A percentile compares a stretch with the other conserved stretches of the same genome.
These are phyloP conservation scores for Curvularia spicifera DNA, from an alignment of 2,329 filamentous ascomycete genomes.

Conservation along the genomic window DNA sequence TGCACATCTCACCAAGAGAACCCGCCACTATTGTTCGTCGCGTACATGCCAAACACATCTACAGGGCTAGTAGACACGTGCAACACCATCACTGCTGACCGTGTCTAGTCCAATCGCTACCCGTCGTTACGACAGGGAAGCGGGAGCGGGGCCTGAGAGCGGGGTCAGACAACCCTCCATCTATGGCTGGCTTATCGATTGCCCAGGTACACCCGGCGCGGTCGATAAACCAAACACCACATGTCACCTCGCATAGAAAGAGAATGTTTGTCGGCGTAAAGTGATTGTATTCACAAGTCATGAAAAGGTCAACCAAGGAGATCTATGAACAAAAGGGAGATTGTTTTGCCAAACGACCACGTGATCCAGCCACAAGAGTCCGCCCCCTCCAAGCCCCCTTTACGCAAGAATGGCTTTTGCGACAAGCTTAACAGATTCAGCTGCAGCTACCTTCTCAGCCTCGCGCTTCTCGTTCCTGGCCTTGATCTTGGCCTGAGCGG, in stretches of 20 bases:
- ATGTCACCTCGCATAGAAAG: background rate
- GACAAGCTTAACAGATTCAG: slow-evolving; percentile 5
- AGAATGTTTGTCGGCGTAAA: background rate
- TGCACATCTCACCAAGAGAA: background rate
- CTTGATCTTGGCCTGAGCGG: slow-evolving; percentile 38
- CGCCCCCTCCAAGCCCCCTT: background rate
- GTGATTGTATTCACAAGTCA: slow-evolving; percentile 2
- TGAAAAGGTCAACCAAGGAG: background rate
- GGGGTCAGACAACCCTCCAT: background rate
- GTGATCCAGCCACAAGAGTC: slow-evolving; percentile 12
- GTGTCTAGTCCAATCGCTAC: background rate
- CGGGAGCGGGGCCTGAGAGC: background rate
- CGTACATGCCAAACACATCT: slow-evolving; percentile 9
- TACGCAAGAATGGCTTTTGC: slow-evolving; percentile 9
- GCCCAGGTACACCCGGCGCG: background rate
- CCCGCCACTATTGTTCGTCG: slow-evolving; percentile 3
- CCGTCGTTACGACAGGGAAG: background rate
- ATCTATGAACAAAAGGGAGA: background rate
- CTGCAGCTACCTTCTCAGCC: slow-evolving; percentile 20
- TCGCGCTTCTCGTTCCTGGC: slow-evolving; percentile 37
- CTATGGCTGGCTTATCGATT: background rate
- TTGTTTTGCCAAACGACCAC: background rate
- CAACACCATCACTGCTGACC: background rate
- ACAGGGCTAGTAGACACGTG: slow-evolving; percentile 11
- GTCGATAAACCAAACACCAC: background rate